phyloP scores from a whole-genome alignment of 2,329 filamentous ascomycete species.

The Alternaria gansuensis region DNA sequence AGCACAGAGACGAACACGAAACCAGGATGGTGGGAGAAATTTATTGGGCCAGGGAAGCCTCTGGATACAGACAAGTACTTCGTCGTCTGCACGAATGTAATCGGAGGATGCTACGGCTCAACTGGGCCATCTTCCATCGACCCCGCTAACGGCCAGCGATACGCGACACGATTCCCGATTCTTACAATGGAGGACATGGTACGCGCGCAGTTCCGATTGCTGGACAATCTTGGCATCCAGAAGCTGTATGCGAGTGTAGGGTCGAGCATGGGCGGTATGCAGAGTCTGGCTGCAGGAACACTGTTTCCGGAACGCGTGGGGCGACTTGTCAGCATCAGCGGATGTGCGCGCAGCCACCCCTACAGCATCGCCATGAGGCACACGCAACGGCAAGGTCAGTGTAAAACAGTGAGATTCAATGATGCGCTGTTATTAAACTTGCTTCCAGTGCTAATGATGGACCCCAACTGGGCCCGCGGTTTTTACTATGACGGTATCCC shows the following conservation, averaged over 20 bases:
- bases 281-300: constrained; percentile 85
- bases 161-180: constrained; percentile 94
- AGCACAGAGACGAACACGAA: constrained; percentile 87
- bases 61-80: constrained; percentile 93
- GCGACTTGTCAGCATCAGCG: constrained; percentile 86
- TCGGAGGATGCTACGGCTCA: constrained; percentile 94
- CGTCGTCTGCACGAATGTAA: constrained; percentile 94
- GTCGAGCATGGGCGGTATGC: constrained; percentile 98
- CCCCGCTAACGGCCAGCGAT: constrained; percentile 84
- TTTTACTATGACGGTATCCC: constrained; percentile 87
- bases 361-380: constrained; percentile 99
- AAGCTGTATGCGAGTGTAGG: constrained; percentile 92
- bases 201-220: constrained; percentile 86
- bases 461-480: constrained; percentile 93
- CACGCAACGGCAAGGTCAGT: constrained; percentile 80
- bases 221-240: constrained; percentile 79
- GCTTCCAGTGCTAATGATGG: constrained; percentile 87
- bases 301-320: constrained; percentile 84
- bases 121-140: constrained; percentile 90
- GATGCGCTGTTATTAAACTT: constrained; percentile 18
- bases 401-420: not conserved
- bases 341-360: constrained; percentile 91
- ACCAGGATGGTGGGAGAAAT: constrained; percentile 98
- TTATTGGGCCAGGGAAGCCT: constrained; percentile 86
- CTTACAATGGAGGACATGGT: constrained; percentile 98